A percentile compares a stretch with the other conserved stretches of the same genome.
phyloP scores from a whole-genome alignment of 2,329 filamentous ascomycete genomes.

The Colletotrichum scovillei region DNA sequence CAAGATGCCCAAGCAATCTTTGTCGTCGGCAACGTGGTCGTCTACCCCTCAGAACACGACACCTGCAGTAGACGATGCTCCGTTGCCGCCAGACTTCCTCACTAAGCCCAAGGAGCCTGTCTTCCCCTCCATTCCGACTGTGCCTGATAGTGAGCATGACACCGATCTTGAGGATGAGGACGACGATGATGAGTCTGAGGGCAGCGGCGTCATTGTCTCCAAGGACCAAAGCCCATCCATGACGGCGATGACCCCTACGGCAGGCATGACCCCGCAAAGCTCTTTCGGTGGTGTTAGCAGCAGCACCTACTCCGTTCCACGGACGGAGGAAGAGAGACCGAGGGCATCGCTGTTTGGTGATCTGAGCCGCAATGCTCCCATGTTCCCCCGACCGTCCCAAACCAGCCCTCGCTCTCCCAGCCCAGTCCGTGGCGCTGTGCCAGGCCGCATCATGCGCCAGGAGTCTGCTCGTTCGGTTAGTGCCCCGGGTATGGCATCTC shows the following conservation, averaged over 20 bases:
- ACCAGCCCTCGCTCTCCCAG: constrained; percentile 79
- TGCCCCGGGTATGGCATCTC: constrained; percentile 68
- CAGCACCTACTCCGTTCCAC: constrained; percentile 59
- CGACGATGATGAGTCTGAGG: constrained; percentile 63
- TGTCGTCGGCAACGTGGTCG: constrained; percentile 31
- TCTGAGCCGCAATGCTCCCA: constrained; percentile 59
- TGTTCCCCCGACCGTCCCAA: constrained; percentile 65
- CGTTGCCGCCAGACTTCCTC: constrained; percentile 53
- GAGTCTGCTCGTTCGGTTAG: constrained; percentile 69
- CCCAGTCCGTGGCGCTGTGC: constrained; percentile 71
- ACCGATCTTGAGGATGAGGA: constrained; percentile 55
- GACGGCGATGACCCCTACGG: constrained; percentile 56
- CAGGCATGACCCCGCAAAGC: constrained; percentile 66
- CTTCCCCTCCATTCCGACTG: constrained; percentile 20
- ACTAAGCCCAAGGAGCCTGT: constrained; percentile 42
- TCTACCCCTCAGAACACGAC: constrained; percentile 22
- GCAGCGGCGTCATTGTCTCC: constrained; percentile 73
- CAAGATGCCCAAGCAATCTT: constrained; percentile 34
- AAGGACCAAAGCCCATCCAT: constrained; percentile 70
- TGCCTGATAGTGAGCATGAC: constrained; percentile 34
- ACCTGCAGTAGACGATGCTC: constrained; percentile 48
- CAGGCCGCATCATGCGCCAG: constrained; percentile 58
- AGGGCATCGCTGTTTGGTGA: constrained; percentile 66
- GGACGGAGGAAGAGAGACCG: constrained; percentile 56
- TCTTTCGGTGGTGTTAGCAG: constrained; percentile 65